Evolutionary conservation across 2,329 filamentous ascomycete genomes (phyloP), one percentile per base, ranked within the genome.

Genomic region (Exophiala sp.): DNA sequence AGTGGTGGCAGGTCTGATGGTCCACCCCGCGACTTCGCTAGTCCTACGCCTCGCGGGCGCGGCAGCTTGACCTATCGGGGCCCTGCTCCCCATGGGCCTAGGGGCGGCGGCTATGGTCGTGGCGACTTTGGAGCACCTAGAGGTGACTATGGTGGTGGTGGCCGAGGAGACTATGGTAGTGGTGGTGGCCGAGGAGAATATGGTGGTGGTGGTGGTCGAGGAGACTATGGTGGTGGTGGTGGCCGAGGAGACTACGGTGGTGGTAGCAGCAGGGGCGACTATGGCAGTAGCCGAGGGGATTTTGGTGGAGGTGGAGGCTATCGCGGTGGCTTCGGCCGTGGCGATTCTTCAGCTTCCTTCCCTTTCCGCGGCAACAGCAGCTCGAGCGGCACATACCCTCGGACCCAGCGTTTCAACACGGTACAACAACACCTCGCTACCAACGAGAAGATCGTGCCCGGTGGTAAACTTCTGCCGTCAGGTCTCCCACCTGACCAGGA

Each of bases 381-480:
- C 20, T 58, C 68, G 5, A 69, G 68, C 40, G 62, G 65, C 16
- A 67, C 66, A 16, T 71, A 72, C 52, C 65, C 72, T 10, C 69
- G 72, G 18, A 65, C 67, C 2, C 70, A 72, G 47, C 72, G 69
- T 54, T 68, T 70, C 57, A 66, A 67, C 24, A 74, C 69, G 12
- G 46, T 58, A 3, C 59, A 61, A 47, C 65, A 69, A 10, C 67
- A 72, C 4, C 63, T 76, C 16, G 62, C 64, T 39, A 64, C 65
- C 4, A 65, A 51, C 21, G 63, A 65, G 42, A 63, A 63, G 47
- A 63, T 77, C 24, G 61, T 76, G 3, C 69, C 72, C 0, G 75
- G 74, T 20, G 76, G 76, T 5, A 71, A 71, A 57, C 49, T 69
- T 12, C 58, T 73, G 2, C 68, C 72, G 6, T 70, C 68, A 0